A percentile compares a stretch with the other conserved stretches of the same genome.
Conservation (phyloP, 441 rosid genomes). For the Erodium trifolium region DNA sequence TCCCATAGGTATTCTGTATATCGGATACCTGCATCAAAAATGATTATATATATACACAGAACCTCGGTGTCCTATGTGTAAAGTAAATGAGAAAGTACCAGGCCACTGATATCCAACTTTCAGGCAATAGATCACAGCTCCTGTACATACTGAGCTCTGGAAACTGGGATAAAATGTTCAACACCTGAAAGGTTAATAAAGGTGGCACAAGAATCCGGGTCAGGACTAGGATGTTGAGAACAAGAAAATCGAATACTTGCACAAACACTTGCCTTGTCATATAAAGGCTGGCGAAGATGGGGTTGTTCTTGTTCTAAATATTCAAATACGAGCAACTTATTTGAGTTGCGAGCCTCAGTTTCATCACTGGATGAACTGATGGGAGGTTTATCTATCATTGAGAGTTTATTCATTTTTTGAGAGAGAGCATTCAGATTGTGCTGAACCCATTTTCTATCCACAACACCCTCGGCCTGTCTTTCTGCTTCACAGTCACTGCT, state of each 20-base stretch:
- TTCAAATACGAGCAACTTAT: conserved; percentile 19
- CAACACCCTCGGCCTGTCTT: conserved; percentile 17
- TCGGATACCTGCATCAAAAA: conserved; percentile 35
- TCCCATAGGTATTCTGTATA: conserved; percentile 37
- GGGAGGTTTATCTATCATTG: conserved; percentile 16
- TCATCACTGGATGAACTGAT: conserved; percentile 21
- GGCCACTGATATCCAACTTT: conserved; percentile 60
- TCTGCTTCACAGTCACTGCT: conserved; percentile 24
- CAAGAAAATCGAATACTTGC: neutral
- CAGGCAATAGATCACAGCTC: conserved; percentile 48
- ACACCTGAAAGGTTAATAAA: conserved; percentile 23
- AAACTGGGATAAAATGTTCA: conserved; percentile 38
- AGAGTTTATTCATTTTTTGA: conserved; percentile 20
- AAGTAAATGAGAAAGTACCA: conserved; percentile 32
- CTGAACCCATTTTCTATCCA: conserved; percentile 17
- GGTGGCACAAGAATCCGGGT: neutral
- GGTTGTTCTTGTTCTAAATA: conserved; percentile 27
- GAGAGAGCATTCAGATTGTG: conserved; percentile 13
- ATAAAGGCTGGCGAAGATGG: conserved; percentile 24
- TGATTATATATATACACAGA: neutral
- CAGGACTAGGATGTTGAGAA: conserved; percentile 6
- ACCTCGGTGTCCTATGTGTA: neutral
- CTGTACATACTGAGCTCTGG: conserved; percentile 40
- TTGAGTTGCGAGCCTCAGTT: conserved; percentile 14
- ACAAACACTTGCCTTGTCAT: conserved; percentile 22